Conservation (phyloP, 148 eudicot species). For the Camellia sinensis region DNA sequence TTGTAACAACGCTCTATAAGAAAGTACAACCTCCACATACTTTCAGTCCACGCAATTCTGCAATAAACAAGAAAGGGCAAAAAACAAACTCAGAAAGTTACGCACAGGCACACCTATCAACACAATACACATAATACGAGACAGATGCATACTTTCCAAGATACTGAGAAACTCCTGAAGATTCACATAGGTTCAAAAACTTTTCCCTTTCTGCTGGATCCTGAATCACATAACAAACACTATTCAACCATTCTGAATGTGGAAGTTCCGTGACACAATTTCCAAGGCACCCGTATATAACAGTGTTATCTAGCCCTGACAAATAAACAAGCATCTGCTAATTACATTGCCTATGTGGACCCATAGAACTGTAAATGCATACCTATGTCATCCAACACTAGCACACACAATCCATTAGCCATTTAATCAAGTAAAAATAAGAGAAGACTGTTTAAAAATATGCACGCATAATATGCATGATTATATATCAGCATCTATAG, state of each 20-base stretch:
- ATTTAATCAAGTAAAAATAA: no score
- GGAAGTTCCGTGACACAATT: background rate
- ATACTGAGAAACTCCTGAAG: slow-evolving; percentile 16
- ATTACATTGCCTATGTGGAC: background rate
- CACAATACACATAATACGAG: background rate
- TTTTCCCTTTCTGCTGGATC: slow-evolving; percentile 22
- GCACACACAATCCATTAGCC: background rate
- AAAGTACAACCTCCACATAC: slow-evolving; percentile 79
- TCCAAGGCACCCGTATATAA: background rate
- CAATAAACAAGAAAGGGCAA: slow-evolving; percentile 17
- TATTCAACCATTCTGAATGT: background rate
- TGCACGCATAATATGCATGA: no score
- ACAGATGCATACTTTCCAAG: slow-evolving; percentile 34
- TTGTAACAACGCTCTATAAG: slow-evolving; percentile 80
- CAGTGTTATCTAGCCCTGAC: background rate
- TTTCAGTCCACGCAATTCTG: slow-evolving; percentile 83
- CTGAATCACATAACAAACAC: slow-evolving; percentile 24
- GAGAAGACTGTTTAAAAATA: no score
- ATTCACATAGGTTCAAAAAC: slow-evolving; percentile 11
- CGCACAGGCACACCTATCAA: background rate
- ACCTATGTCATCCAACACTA: background rate
- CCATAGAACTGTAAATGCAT: background rate
- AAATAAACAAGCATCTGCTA: background rate
- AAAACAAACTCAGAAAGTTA: background rate
- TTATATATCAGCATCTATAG: no score